Percentiles rank a stretch among this genome's conserved stretches.
These are phyloP conservation scores for Nicotiana noctiflora DNA, from an alignment of 257 asterid species.

Conservation along the genomic window DNA sequence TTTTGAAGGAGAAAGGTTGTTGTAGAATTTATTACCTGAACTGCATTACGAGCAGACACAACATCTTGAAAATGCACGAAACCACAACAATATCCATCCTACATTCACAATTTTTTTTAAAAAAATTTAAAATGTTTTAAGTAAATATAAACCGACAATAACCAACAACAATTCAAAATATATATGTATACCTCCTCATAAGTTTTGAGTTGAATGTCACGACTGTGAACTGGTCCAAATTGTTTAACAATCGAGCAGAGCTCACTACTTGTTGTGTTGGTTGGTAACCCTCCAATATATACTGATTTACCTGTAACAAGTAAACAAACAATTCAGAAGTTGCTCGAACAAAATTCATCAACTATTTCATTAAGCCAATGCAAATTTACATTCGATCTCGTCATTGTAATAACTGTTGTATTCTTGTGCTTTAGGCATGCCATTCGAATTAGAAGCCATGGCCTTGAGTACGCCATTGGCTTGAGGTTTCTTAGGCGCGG, in stretches of 20 bases:
- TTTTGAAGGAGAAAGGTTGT: background rate
- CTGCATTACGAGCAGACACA: conserved; percentile 52
- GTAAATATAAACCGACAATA: background rate
- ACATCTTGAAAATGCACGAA: conserved; percentile 65
- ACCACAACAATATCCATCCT: conserved; percentile 70
- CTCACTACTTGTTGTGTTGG: conserved; percentile 32
- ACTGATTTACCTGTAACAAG: conserved; percentile 30
- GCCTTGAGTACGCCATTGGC: background rate
- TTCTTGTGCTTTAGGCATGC: conserved; percentile 10
- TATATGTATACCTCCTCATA: conserved; percentile 23
- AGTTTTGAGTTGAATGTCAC: conserved; percentile 34
- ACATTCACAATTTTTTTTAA: background rate
- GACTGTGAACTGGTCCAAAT: conserved; percentile 45
- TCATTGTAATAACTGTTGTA: background rate
- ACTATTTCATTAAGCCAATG: conserved; percentile 15
- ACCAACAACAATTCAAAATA: background rate
- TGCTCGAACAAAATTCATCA: background rate
- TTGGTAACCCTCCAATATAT: conserved; percentile 45
- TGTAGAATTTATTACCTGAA: conserved; percentile 30
- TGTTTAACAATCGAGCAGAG: conserved; percentile 29
- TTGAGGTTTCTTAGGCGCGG: background rate
- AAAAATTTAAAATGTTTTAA: background rate
- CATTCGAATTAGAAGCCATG: background rate
- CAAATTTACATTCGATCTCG: background rate
- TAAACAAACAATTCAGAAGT: background rate